Evolutionary conservation across 805 yeast species (phyloP).

Genomic region (Kluyveromyces lactis): DNA sequence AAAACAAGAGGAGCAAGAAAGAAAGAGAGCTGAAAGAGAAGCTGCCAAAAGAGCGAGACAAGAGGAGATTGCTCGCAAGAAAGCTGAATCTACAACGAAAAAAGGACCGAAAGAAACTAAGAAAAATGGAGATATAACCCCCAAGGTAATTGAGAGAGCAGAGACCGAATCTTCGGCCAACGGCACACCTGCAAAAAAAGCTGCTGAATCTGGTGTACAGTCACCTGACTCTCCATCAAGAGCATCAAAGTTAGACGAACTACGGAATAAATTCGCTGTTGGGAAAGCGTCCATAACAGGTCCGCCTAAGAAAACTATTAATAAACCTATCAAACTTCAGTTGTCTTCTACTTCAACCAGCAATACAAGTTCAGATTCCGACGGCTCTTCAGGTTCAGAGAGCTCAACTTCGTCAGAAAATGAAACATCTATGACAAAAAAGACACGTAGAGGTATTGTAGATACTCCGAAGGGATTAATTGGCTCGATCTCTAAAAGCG

Average conservation of each 20-base stretch:
- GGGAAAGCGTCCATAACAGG: not conserved
- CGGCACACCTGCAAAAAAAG: not conserved
- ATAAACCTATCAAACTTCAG: not conserved
- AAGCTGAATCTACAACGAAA: constrained; percentile 5
- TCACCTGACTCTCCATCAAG: not conserved
- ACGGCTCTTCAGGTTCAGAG: constrained; percentile 13
- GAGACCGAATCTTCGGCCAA: constrained; percentile 1
- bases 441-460: constrained; percentile 37
- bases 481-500: constrained; percentile 13
- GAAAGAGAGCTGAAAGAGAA: constrained; percentile 9
- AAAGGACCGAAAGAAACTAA: constrained; percentile 2
- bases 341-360: not conserved
- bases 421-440: constrained; percentile 18
- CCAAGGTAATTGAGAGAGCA: not conserved
- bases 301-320: constrained; percentile 8
- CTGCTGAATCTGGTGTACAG: not conserved
- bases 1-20: constrained; percentile 6
- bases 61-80: constrained; percentile 7
- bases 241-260: constrained; percentile 5
- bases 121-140: not conserved
- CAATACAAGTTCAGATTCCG: constrained; percentile 18
- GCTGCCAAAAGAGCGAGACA: constrained; percentile 7
- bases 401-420: constrained; percentile 18
- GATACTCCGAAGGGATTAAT: constrained; percentile 37
- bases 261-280: constrained; percentile 5